phyloP scores from a whole-genome alignment of 2,329 filamentous ascomycete species.

The Bipolaris cookei region DNA sequence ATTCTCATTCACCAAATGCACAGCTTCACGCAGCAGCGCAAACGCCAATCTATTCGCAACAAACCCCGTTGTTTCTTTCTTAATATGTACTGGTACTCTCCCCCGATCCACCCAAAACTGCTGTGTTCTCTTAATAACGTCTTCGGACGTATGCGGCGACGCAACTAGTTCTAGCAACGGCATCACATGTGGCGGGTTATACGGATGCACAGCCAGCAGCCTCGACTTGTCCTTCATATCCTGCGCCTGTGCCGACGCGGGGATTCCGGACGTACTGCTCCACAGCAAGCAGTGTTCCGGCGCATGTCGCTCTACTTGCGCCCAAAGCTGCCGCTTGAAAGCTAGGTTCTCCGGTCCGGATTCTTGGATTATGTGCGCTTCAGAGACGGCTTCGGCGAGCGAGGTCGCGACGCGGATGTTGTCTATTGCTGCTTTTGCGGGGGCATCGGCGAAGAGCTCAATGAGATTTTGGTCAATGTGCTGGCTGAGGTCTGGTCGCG shows the following conservation, averaged over 20 bases:
- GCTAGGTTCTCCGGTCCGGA: slow-evolving; percentile 62
- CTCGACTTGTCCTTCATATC: slow-evolving; percentile 54
- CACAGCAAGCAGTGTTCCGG: slow-evolving; percentile 58
- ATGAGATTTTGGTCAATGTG: slow-evolving; percentile 55
- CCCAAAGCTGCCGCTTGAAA: slow-evolving; percentile 62
- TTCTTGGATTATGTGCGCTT: slow-evolving; percentile 64
- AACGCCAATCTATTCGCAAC: slow-evolving; percentile 65
- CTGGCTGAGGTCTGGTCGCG: slow-evolving; percentile 54
- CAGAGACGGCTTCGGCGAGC: slow-evolving; percentile 52
- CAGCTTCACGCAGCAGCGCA: slow-evolving; percentile 62
- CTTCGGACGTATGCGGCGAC: slow-evolving; percentile 50
- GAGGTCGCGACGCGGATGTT: slow-evolving; percentile 45
- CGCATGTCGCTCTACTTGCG: slow-evolving; percentile 56
- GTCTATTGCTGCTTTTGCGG: slow-evolving; percentile 24
- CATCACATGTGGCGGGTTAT: slow-evolving; percentile 68
- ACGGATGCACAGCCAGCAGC: slow-evolving; percentile 65
- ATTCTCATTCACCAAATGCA: slow-evolving; percentile 59
- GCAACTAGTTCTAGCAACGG: slow-evolving; percentile 66
- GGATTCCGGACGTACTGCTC: slow-evolving; percentile 65
- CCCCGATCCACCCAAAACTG: slow-evolving; percentile 55
- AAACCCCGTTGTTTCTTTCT: slow-evolving; percentile 62
- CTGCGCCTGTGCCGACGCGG: slow-evolving; percentile 57
- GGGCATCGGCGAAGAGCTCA: slow-evolving; percentile 46
- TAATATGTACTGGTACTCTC: slow-evolving; percentile 57
- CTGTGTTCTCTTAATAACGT: slow-evolving; percentile 51